Percentiles rank a stretch among this genome's conserved stretches.
These are phyloP conservation scores for Alternaria novae-zelandiae DNA, from an alignment of 2,329 filamentous ascomycete species.

Conservation along the genomic window DNA sequence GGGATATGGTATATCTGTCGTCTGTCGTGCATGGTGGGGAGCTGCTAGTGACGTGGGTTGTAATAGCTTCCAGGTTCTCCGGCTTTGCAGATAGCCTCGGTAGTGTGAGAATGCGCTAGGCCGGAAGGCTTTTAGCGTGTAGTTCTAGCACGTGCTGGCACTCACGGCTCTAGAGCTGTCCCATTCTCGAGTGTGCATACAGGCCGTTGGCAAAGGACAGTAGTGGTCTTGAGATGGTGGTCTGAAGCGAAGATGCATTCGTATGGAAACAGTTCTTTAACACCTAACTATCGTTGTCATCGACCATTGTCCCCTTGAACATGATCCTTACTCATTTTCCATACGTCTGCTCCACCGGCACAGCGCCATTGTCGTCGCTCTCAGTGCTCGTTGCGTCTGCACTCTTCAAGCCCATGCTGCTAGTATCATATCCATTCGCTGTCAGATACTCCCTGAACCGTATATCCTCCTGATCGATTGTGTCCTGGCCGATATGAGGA, in stretches of 20 bases:
- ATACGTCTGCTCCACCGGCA: conserved; percentile 12
- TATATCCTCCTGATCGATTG: conserved; percentile 77
- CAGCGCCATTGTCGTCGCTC: conserved; percentile 14
- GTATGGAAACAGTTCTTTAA: neutral
- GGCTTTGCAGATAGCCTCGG: conserved; percentile 2
- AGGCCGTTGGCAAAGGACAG: neutral
- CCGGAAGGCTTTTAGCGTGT: neutral
- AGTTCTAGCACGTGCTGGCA: too few species aligned
- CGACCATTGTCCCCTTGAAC: too few species aligned
- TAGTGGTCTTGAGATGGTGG: neutral
- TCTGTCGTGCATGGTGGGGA: conserved; percentile 7
- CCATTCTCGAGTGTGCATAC: neutral
- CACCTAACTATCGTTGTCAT: neutral
- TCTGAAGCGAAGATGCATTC: neutral
- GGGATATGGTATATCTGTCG: conserved; percentile 3
- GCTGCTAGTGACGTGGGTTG: conserved; percentile 11
- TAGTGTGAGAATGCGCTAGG: neutral
- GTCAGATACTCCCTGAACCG: conserved; percentile 77
- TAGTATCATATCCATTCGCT: conserved; percentile 76
- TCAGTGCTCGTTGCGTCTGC: conserved; percentile 14
- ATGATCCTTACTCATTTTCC: too few species aligned
- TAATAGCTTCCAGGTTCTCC: conserved; percentile 4
- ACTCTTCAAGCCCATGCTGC: conserved; percentile 56
- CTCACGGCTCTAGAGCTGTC: neutral
- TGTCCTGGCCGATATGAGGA: conserved; percentile 81